Evolutionary conservation across 179 eudicot species (phyloP), one percentile per base, ranked within the genome.

Genomic region (Gypsophila paniculata): DNA sequence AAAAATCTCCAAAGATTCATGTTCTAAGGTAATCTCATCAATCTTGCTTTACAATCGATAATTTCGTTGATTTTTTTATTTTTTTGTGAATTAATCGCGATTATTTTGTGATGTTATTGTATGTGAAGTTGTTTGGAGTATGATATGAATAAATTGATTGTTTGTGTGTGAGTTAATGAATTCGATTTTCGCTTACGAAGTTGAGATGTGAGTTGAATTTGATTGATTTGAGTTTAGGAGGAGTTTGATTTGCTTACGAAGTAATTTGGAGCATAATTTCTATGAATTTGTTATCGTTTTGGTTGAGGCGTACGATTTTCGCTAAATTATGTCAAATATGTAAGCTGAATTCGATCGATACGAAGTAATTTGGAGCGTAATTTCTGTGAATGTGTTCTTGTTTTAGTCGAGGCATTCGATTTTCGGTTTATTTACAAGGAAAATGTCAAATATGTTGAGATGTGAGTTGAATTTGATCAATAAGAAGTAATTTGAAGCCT

Each of bases 1-100:
- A 7, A 6, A 25, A 42, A 42, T 17, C 42, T 8, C 51, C 2
- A 12, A 17, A 9, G 5, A 6, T 17, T 23, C 57, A 61, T 48
- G 38, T 29, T 11, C 18, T 61, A 26, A 72, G 75, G 69, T 72
- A 61, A 29, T 32, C 74, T 38, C 17, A 51, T 72, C 75, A 42
- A 49, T 72, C 11, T 22, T 58, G 61, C 5, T 13, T 32, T 32
- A 8, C 32, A 25, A 49, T 72, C 48, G 23, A 62, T 62, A 7
- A 34, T 3, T 62, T 11, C 48, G n/a, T 18, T 36, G 0, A 8
- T 15, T 15, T 29, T 0, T 11, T 60, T 15, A 6, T 29, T 0
- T 11, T 60, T 11, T 25, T 26, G 36, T 14, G 8, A 5, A 29
- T 25, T 25, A 4, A 5, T 25, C 5, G n/a, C 64, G 39, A 60